phyloP scores from a whole-genome alignment of 2,329 filamentous ascomycete genomes.

The Xylaria sp. region DNA sequence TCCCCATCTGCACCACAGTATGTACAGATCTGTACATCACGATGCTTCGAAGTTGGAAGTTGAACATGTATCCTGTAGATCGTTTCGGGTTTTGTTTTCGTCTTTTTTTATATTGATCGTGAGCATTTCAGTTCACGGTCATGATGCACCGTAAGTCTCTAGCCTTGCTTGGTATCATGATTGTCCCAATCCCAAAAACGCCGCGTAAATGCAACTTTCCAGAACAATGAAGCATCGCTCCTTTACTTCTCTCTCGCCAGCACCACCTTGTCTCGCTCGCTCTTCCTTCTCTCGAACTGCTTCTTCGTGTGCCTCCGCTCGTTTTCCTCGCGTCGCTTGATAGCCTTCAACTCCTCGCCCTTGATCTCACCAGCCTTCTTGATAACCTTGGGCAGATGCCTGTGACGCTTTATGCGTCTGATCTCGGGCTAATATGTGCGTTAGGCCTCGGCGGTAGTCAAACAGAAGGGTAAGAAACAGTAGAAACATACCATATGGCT shows the following conservation, averaged over 20 bases:
- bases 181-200: conserved; percentile 29
- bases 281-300: conserved; percentile 71
- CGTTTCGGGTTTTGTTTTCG: no score
- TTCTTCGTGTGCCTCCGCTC: conserved; percentile 89
- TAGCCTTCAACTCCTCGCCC: conserved; percentile 79
- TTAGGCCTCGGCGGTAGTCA: conserved; percentile 13
- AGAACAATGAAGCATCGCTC: neutral
- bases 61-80: no score
- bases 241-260: conserved; percentile 63
- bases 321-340: conserved; percentile 93
- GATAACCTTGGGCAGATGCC: conserved; percentile 87
- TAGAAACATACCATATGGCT: conserved; percentile 69
- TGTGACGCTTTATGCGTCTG: conserved; percentile 83
- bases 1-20: no score
- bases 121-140: neutral
- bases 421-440: conserved; percentile 68
- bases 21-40: no score
- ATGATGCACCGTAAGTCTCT: conserved; percentile 7
- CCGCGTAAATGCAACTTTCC: conserved; percentile 29
- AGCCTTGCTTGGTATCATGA: conserved; percentile 26
- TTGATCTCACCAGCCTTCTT: conserved; percentile 98
- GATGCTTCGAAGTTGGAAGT: no score
- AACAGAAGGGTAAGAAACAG: neutral
- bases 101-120: neutral
- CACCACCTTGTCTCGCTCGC: conserved; percentile 92